Conservation (phyloP, 768 basidiomycete genomes). For the Suillus subaureus region DNA sequence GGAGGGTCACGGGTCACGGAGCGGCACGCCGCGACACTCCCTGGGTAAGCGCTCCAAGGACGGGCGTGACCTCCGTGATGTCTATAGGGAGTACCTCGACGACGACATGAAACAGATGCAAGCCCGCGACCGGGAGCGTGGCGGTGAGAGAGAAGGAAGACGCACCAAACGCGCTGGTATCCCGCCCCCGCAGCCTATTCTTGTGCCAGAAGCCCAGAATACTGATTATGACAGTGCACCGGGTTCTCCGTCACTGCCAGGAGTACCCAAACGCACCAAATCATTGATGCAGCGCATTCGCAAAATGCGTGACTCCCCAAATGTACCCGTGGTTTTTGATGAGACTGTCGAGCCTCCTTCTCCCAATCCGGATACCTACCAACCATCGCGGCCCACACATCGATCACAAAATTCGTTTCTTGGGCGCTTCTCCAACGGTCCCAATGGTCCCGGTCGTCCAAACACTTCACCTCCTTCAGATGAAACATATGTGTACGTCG, state of each 20-base stretch:
- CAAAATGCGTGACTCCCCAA: constrained; percentile 85
- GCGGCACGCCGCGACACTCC: constrained; percentile 38
- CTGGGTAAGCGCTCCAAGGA: constrained; percentile 46
- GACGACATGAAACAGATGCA: constrained; percentile 35
- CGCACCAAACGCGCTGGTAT: constrained; percentile 52
- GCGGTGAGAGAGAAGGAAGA: constrained; percentile 33
- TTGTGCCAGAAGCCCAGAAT: constrained; percentile 57
- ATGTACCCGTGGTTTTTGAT: constrained; percentile 68
- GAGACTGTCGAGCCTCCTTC: constrained; percentile 45
- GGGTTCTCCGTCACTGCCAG: constrained; percentile 41
- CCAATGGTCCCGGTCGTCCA: constrained; percentile 36
- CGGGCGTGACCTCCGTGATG: constrained; percentile 50
- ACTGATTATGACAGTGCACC: constrained; percentile 37
- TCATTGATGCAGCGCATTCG: constrained; percentile 88
- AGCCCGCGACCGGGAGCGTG: constrained; percentile 37
- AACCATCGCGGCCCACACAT: constrained; percentile 59
- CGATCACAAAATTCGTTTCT: constrained; percentile 75
- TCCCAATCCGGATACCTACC: constrained; percentile 40
- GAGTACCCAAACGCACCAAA: constrained; percentile 69
- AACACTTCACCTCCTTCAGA: constrained; percentile 38
- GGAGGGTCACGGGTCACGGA: constrained; percentile 45
- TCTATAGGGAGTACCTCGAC: constrained; percentile 46
- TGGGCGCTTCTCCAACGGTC: constrained; percentile 58
- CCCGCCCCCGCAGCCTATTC: constrained; percentile 85
- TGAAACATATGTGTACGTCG: constrained; percentile 72